Evolutionary conservation across 805 yeast genomes (phyloP).

Genomic region (Lachancea kluyveri): DNA sequence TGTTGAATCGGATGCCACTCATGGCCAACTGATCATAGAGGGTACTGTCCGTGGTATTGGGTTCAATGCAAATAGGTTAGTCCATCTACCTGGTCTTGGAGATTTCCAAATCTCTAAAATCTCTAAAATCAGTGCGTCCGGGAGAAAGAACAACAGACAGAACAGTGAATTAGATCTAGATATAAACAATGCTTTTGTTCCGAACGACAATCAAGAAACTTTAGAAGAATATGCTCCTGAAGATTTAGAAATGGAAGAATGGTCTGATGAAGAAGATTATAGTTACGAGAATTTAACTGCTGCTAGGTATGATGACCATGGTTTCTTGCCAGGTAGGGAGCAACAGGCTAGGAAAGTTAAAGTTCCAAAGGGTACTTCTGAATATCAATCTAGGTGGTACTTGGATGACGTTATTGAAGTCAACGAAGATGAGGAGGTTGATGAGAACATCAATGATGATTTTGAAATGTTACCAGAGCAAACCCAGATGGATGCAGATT

Average conservation of each 20-base stretch:
- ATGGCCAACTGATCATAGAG: slow-evolving; percentile 49
- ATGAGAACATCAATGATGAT: slow-evolving; percentile 33
- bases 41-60: slow-evolving; percentile 89
- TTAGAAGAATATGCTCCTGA: slow-evolving; percentile 56
- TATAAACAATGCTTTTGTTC: slow-evolving; percentile 23
- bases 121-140: slow-evolving; percentile 40
- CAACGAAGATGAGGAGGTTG: slow-evolving; percentile 26
- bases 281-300: slow-evolving; percentile 26
- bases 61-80: slow-evolving; percentile 65
- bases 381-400: slow-evolving; percentile 75
- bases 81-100: slow-evolving; percentile 86
- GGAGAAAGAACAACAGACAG: slow-evolving; percentile 25
- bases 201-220: slow-evolving; percentile 44
- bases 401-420: slow-evolving; percentile 46
- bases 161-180: slow-evolving; percentile 13
- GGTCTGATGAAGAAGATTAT: slow-evolving; percentile 30
- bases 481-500: slow-evolving; percentile 28
- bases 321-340: slow-evolving; percentile 33
- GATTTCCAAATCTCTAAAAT: slow-evolving; percentile 74
- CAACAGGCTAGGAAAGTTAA: slow-evolving; percentile 31
- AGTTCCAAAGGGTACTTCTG: slow-evolving; percentile 73
- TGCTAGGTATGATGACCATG: slow-evolving; percentile 37
- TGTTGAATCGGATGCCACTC: slow-evolving; percentile 19
- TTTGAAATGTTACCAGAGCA: slow-evolving; percentile 31
- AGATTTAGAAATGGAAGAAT: slow-evolving; percentile 42